phyloP scores from a whole-genome alignment of 2,329 filamentous ascomycete species.

The Fusarium phyllophilum region DNA sequence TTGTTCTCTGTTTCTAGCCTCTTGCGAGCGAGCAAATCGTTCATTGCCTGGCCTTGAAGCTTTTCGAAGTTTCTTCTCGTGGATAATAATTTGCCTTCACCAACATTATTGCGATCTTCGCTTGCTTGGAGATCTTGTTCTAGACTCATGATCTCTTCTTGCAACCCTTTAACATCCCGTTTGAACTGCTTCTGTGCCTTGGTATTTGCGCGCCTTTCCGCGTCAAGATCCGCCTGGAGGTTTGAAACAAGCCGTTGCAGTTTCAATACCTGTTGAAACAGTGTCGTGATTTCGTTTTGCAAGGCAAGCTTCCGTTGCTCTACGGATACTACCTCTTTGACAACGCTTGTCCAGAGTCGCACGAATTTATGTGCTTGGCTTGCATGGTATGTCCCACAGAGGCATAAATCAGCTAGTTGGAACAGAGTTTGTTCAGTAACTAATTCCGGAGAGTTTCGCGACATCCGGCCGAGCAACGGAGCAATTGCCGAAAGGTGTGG shows the following conservation, averaged over 20 bases:
- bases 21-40: not conserved
- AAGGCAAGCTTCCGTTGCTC: not conserved
- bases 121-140: not conserved
- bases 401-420: not conserved
- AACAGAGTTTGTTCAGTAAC: not conserved
- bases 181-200: not conserved
- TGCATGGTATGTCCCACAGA: not conserved
- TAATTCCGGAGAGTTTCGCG: not conserved
- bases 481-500: not conserved
- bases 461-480: not conserved
- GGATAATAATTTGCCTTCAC: not conserved
- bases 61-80: not conserved
- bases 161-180: not conserved
- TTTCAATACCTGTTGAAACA: not conserved
- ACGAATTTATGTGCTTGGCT: not conserved
- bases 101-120: accelerated
- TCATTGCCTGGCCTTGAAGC: not conserved
- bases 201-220: not conserved
- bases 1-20: not conserved
- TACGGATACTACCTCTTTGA: not conserved
- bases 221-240: not conserved
- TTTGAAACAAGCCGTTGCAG: not conserved
- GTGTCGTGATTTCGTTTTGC: not conserved
- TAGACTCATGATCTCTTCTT: not conserved
- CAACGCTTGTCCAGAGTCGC: not conserved